phyloP scores from a whole-genome alignment of 768 basidiomycete genomes.

The Tephrocybe sp. region DNA sequence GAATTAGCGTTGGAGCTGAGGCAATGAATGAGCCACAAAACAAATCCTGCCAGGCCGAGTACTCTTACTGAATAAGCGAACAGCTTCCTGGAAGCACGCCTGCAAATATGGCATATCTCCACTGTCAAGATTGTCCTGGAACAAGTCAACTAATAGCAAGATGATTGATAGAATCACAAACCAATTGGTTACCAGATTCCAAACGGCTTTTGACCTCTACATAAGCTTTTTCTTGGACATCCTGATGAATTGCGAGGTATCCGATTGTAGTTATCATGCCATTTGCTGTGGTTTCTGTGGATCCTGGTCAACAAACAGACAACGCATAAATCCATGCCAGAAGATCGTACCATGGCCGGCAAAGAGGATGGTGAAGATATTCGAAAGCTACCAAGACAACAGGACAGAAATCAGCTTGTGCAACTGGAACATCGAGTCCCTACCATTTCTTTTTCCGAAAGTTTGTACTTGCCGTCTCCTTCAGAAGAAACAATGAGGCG shows the following conservation, averaged over 20 bases:
- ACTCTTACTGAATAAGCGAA: slow-evolving; percentile 27
- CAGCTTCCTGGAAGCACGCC: slow-evolving; percentile 29
- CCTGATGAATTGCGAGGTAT: slow-evolving; percentile 41
- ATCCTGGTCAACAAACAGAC: not conserved
- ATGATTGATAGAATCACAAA: too few relatives aligned
- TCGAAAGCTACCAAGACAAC: slow-evolving; percentile 18
- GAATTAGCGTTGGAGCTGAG: slow-evolving; percentile 20
- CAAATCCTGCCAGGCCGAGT: not conserved
- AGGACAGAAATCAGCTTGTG: not conserved
- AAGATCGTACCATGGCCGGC: slow-evolving; percentile 23
- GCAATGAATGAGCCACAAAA: not conserved
- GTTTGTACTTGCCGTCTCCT: slow-evolving; percentile 16
- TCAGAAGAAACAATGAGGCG: slow-evolving; percentile 19
- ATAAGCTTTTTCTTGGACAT: slow-evolving; percentile 46
- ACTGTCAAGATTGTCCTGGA: slow-evolving; percentile 19
- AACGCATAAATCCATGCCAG: not conserved
- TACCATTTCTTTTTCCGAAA: slow-evolving; percentile 22
- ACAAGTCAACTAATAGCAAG: too few relatives aligned
- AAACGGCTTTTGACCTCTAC: slow-evolving; percentile 38
- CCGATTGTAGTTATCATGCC: slow-evolving; percentile 46
- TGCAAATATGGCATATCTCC: slow-evolving; percentile 23
- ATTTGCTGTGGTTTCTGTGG: slow-evolving; percentile 48
- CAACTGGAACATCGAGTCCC: not conserved
- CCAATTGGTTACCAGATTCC: slow-evolving; percentile 29
- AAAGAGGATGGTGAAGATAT: slow-evolving; percentile 23